A percentile compares a stretch with the other conserved stretches of the same genome.
These are phyloP conservation scores for Plasmodium sp. DNA, from an alignment of 169 alveolate genomes.

Conservation along the genomic window DNA sequence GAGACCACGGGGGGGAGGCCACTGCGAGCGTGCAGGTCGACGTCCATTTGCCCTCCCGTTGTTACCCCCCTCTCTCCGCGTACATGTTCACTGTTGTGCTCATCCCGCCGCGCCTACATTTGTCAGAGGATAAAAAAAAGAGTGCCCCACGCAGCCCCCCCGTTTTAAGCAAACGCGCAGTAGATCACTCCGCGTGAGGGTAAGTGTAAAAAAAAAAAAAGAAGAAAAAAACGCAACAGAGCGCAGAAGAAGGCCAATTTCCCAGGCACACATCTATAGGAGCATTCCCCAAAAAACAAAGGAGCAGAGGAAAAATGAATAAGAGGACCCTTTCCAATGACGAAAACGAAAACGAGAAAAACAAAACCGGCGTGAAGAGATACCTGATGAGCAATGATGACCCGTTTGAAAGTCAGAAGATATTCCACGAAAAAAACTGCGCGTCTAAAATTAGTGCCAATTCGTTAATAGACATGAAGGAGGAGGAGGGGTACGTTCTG, in stretches of 20 bases:
- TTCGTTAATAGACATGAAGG: constrained; percentile 14
- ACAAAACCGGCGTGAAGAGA: constrained; percentile 56
- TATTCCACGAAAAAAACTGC: constrained; percentile 27
- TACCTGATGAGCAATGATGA: constrained; percentile 55
- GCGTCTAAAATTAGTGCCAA: constrained; percentile 1
- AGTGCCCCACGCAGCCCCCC: neutral
- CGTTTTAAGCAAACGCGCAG: neutral
- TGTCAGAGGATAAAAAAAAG: neutral
- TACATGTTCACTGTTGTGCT: too few relatives aligned
- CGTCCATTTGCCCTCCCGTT: too few relatives aligned
- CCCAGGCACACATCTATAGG: neutral
- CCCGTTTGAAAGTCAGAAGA: constrained; percentile 22
- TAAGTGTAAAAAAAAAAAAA: neutral
- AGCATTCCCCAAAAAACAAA: neutral
- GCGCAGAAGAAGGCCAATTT: neutral
- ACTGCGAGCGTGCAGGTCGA: too few relatives aligned
- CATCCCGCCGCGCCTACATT: neutral
- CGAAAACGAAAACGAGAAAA: constrained; percentile 32
- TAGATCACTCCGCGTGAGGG: neutral
- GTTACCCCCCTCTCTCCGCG: too few relatives aligned
- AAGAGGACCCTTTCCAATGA: constrained; percentile 50
- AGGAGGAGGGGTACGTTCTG: neutral
- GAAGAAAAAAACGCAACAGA: neutral
- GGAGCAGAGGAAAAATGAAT: constrained; percentile 23
- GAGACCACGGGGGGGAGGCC: neutral